A percentile compares a stretch with the other conserved stretches of the same genome.
These are phyloP conservation scores for Solanum virginianum DNA, from an alignment of 257 asterid species.

Conservation along the genomic window DNA sequence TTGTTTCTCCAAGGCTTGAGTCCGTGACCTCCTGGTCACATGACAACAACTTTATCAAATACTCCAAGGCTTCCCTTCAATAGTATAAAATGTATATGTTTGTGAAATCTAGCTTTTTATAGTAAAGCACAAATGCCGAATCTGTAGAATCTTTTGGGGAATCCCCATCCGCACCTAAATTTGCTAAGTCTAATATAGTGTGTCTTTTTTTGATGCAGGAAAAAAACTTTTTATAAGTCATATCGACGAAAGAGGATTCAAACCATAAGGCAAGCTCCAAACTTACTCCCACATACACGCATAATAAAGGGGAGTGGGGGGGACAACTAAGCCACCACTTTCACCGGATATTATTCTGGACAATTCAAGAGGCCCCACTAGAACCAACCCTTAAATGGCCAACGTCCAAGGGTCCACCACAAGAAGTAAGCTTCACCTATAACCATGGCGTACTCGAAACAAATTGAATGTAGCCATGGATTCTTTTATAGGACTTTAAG, in stretches of 20 bases:
- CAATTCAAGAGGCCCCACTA: not conserved
- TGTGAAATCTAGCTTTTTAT: not conserved
- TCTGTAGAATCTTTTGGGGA: not conserved
- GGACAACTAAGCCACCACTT: not conserved
- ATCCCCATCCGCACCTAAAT: not conserved
- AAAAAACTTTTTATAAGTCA: not conserved
- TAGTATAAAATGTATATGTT: not conserved
- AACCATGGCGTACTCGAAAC: not conserved
- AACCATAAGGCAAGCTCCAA: not conserved
- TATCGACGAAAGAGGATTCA: not conserved
- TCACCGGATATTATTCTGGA: not conserved
- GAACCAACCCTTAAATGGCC: not conserved
- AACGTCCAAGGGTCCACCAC: not conserved
- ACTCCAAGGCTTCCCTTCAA: not conserved
- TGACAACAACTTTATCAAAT: too few species aligned
- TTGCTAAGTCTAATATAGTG: not conserved
- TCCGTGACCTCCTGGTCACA: too few species aligned
- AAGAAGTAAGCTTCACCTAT: not conserved
- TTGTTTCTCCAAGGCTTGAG: too few species aligned
- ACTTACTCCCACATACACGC: not conserved
- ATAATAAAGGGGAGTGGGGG: not conserved
- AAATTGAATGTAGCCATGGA: not conserved
- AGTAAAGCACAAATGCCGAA: not conserved
- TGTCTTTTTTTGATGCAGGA: not conserved
- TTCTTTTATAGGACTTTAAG: not conserved